phyloP scores from a whole-genome alignment of 129 eudicot species.

The Saposhnikovia divaricata region DNA sequence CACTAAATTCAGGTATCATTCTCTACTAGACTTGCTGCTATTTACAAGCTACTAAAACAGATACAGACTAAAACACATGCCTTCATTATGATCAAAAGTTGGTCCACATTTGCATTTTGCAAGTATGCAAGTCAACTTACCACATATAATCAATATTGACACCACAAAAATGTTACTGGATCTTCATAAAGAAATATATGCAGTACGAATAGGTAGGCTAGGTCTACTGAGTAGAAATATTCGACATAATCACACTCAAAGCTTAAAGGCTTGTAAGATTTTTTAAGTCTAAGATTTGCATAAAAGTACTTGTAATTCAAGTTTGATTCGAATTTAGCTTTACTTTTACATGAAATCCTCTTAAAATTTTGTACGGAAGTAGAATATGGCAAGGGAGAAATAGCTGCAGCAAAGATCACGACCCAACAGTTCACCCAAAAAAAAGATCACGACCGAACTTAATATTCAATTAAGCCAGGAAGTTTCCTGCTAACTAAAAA shows the following conservation, averaged over 20 bases:
- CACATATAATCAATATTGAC: not conserved
- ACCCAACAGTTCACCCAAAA: too few species aligned
- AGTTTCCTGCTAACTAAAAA: too few species aligned
- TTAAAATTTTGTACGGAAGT: too few species aligned
- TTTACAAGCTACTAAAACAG: not conserved
- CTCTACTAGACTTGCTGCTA: not conserved
- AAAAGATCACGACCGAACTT: too few species aligned
- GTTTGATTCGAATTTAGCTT: not conserved
- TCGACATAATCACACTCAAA: not conserved
- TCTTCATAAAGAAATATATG: not conserved
- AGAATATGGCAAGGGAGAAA: too few species aligned
- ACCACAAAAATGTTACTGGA: not conserved
- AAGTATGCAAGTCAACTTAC: not conserved
- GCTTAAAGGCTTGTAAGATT: not conserved
- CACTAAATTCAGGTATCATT: conserved; percentile 55
- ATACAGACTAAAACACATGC: not conserved
- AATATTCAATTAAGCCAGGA: too few species aligned
- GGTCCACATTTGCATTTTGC: conserved; percentile 2
- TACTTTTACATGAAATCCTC: too few species aligned
- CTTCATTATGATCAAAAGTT: not conserved
- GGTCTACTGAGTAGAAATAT: not conserved
- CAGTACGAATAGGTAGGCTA: not conserved
- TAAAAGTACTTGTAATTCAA: not conserved
- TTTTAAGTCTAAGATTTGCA: not conserved
- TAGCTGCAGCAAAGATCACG: too few species aligned